Evolutionary conservation across 2,329 filamentous ascomycete species (phyloP).

Genomic region (Monilinia aucupariae): DNA sequence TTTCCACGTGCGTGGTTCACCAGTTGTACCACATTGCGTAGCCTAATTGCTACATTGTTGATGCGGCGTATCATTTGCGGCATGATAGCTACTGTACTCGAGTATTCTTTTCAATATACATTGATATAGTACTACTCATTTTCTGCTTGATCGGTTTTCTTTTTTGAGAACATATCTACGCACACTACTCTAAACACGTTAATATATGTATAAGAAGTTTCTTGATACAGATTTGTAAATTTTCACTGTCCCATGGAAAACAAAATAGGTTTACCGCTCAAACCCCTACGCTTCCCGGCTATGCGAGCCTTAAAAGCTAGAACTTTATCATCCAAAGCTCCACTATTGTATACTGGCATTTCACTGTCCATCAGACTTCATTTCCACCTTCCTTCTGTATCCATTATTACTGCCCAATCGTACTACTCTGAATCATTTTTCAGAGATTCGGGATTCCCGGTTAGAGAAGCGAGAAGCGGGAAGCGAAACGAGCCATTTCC

Average conservation of each 20-base stretch:
- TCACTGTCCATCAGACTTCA: slow-evolving; percentile 3
- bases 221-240: not conserved
- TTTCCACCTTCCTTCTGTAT: not conserved
- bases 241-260: not conserved
- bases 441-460: not conserved
- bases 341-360: not conserved
- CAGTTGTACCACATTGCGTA: too few relatives aligned
- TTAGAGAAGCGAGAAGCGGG: not conserved
- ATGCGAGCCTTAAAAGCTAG: not conserved
- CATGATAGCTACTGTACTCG: too few relatives aligned
- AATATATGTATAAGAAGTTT: too few relatives aligned
- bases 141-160: too few relatives aligned
- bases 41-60: too few relatives aligned
- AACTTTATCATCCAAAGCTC: not conserved
- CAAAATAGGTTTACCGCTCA: not conserved
- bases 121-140: too few relatives aligned
- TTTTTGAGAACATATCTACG: too few relatives aligned
- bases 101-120: too few relatives aligned
- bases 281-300: slow-evolving; percentile 3
- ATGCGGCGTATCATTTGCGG: too few relatives aligned
- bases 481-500: not conserved
- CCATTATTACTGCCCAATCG: slow-evolving; percentile 7
- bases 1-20: too few relatives aligned
- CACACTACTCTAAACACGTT: too few relatives aligned
- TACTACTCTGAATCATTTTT: not conserved